Conservation (phyloP, 495 filamentous ascomycete species). For the Chaetomium cochliodes region DNA sequence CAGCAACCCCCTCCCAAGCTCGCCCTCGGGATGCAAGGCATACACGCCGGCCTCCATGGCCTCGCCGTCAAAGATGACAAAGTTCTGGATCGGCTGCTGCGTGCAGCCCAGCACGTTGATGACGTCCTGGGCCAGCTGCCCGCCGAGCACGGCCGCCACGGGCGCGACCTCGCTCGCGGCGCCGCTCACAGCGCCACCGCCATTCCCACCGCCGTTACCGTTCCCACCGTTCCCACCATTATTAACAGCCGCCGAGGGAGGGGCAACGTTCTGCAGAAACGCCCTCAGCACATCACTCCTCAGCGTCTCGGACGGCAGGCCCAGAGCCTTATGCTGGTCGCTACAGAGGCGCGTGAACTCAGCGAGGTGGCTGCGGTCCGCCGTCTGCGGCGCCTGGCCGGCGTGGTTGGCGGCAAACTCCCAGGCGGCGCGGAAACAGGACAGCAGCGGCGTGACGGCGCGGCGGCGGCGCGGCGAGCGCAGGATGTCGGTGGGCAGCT, state of each 20-base stretch:
- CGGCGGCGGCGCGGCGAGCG: conserved; percentile 63
- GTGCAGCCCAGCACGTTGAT: conserved; percentile 89
- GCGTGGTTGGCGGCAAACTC: conserved; percentile 63
- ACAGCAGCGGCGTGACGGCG: conserved; percentile 75
- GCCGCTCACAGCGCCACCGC: not conserved
- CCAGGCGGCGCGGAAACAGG: conserved; percentile 80
- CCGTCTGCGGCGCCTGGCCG: conserved; percentile 52
- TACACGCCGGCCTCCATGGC: conserved; percentile 74
- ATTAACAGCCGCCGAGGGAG: too few species aligned
- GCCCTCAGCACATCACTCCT: conserved; percentile 73
- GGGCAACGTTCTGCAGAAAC: conserved; percentile 71
- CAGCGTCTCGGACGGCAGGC: conserved; percentile 73
- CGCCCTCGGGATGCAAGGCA: conserved; percentile 68
- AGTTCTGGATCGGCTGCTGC: conserved; percentile 94
- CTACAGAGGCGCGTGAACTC: conserved; percentile 74
- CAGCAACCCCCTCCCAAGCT: conserved; percentile 39
- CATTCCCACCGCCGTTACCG: too few species aligned
- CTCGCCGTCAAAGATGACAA: conserved; percentile 87
- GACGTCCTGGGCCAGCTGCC: conserved; percentile 88
- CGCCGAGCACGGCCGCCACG: conserved; percentile 85
- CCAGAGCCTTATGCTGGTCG: conserved; percentile 70
- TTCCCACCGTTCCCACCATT: too few species aligned
- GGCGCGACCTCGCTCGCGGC: conserved; percentile 71
- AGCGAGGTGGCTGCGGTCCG: conserved; percentile 57
- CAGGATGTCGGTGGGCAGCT: conserved; percentile 67